Evolutionary conservation across 2,329 filamentous ascomycete genomes (phyloP).

Genomic region (Alternaria consortialis): DNA sequence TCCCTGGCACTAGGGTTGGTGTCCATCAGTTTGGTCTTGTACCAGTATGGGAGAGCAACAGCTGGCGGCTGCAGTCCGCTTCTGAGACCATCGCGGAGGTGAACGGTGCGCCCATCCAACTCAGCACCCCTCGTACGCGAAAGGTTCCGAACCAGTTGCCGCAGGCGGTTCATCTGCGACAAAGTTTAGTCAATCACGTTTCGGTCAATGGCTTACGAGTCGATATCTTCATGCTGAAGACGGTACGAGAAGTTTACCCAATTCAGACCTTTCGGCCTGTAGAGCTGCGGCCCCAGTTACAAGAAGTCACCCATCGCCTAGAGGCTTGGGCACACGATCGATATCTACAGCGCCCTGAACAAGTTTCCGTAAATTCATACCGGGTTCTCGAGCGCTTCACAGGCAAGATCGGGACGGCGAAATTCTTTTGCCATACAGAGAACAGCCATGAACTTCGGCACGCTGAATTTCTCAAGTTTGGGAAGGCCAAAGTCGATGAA

Average conservation of each 20-base stretch:
- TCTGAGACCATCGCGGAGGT: conserved; percentile 19
- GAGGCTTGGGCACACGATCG: conserved; percentile 18
- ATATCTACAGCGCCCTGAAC: conserved; percentile 10
- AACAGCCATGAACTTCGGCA: conserved; percentile 10
- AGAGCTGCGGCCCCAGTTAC: background rate
- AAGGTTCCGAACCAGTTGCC: background rate
- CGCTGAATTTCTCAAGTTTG: conserved; percentile 22
- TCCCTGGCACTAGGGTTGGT: conserved; percentile 14
- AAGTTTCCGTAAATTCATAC: conserved; percentile 14
- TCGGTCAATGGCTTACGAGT: conserved; percentile 14
- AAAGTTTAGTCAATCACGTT: conserved; percentile 14
- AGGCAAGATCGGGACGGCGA: conserved; percentile 18
- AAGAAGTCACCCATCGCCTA: conserved; percentile 11
- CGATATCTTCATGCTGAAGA: conserved; percentile 25
- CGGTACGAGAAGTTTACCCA: conserved; percentile 10
- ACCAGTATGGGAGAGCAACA: conserved; percentile 7
- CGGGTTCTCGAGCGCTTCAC: conserved; percentile 26
- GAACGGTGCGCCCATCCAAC: conserved; percentile 24
- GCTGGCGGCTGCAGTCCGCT: conserved; percentile 21
- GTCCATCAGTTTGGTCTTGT: conserved; percentile 18
- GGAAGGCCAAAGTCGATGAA: conserved; percentile 14
- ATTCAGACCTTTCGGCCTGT: background rate
- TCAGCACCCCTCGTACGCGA: conserved; percentile 10
- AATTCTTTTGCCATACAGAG: conserved; percentile 12
- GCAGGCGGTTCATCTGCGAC: conserved; percentile 17